Conservation (phyloP, 768 basidiomycete genomes). For the Gautieria morchelliformis region DNA sequence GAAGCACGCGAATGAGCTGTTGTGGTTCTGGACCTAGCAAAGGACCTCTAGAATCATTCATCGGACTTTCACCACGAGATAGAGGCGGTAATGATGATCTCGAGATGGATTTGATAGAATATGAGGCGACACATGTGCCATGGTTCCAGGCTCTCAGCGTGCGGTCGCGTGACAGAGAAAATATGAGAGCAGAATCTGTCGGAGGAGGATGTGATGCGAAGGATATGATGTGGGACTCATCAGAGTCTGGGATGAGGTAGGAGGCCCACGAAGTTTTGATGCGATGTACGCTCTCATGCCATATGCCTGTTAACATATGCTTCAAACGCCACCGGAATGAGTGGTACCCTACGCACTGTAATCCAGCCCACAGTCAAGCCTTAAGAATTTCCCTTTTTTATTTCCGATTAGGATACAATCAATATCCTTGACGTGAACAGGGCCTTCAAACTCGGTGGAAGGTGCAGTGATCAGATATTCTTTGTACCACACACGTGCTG, state of each 20-base stretch:
- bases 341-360: not conserved
- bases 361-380: conserved; percentile 37
- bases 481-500: conserved; percentile 33
- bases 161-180: conserved; percentile 82
- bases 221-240: conserved; percentile 55
- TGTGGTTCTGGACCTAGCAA: conserved; percentile 54
- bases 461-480: conserved; percentile 58
- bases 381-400: conserved; percentile 53
- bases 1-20: conserved; percentile 55
- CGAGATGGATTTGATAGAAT: not conserved
- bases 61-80: conserved; percentile 10
- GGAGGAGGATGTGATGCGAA: conserved; percentile 68
- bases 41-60: conserved; percentile 19
- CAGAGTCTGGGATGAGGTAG: conserved; percentile 18
- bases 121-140: conserved; percentile 7
- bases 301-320: not conserved
- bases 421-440: conserved; percentile 54
- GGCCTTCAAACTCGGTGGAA: conserved; percentile 28
- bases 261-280: conserved; percentile 7
- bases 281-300: conserved; percentile 9
- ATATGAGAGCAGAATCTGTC: conserved; percentile 63
- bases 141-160: conserved; percentile 77
- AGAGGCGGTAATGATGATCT: conserved; percentile 10
- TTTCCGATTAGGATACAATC: conserved; percentile 57
- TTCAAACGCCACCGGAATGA: not conserved